Conservation (phyloP, 31 red algal genomes). For the Odonthalia washingtoniensis region DNA sequence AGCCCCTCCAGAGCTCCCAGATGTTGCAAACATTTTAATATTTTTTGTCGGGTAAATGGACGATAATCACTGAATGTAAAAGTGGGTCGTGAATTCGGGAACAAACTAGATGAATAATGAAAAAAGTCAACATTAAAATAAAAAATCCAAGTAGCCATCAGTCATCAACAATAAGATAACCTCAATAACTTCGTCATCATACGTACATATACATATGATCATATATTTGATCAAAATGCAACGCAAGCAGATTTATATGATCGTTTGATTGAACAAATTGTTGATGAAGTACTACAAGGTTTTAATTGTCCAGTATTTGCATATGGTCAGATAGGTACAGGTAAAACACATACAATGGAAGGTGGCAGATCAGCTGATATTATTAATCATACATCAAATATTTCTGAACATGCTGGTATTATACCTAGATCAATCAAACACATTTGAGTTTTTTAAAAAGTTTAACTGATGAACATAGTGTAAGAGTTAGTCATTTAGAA, state of each 20-base stretch:
- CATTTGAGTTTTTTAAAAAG: conserved; percentile 86
- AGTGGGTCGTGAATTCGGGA: no score
- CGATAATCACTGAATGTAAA: no score
- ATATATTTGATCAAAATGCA: conserved; percentile 82
- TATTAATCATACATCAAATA: conserved; percentile 23
- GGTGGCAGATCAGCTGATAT: conserved; percentile 64
- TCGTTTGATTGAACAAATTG: conserved; percentile 68
- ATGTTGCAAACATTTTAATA: conserved; percentile 58
- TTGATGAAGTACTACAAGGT: conserved; percentile 85
- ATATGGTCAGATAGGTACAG: conserved; percentile 96
- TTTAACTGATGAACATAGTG: conserved; percentile 85
- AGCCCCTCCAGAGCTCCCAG: conserved; percentile 43
- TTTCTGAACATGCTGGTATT: conserved; percentile 86
- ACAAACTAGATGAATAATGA: no score
- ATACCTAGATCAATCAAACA: conserved; percentile 90
- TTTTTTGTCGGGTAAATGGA: no score
- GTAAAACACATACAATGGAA: conserved; percentile 99
- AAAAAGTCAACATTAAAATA: conserved; percentile 38
- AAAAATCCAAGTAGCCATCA: background rate
- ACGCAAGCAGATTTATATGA: conserved; percentile 89
- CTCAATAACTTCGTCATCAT: no score
- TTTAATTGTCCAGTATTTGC: conserved; percentile 99
- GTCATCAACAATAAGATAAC: no score
- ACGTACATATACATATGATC: no score
- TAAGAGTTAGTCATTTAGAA: conserved; percentile 93